Conservation (phyloP, 2,329 filamentous ascomycete genomes). For the Dothideomycetidae sp. region DNA sequence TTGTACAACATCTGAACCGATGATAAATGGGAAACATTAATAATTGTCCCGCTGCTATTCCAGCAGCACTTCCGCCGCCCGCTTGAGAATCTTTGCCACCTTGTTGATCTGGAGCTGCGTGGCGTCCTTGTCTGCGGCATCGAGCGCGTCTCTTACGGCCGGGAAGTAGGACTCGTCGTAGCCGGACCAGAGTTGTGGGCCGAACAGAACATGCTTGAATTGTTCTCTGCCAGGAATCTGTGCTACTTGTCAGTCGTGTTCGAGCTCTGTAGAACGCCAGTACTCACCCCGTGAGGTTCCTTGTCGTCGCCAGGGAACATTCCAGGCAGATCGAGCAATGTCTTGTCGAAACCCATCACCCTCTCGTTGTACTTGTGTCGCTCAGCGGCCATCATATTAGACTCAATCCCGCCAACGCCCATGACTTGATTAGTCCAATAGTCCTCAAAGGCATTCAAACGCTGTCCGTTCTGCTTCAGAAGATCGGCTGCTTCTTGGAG, state of each 20-base stretch:
- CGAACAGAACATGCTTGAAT: constrained; percentile 87
- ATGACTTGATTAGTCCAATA: constrained; percentile 63
- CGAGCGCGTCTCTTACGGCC: constrained; percentile 67
- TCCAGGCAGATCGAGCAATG: constrained; percentile 64
- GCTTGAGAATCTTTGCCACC: constrained; percentile 51
- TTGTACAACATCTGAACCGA: no score
- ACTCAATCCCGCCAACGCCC: constrained; percentile 58
- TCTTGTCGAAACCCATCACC: constrained; percentile 68
- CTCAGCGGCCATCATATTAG: constrained; percentile 48
- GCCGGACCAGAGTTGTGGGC: constrained; percentile 62
- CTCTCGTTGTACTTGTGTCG: constrained; percentile 65
- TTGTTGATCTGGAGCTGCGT: constrained; percentile 57
- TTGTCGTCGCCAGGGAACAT: constrained; percentile 17
- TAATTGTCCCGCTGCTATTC: constrained; percentile 4
- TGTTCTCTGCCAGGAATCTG: constrained; percentile 76
- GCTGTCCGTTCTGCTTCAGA: constrained; percentile 44
- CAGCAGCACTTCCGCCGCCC: constrained; percentile 42
- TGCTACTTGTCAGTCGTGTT: constrained; percentile 12
- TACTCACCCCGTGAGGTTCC: constrained; percentile 49
- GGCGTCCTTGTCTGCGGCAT: constrained; percentile 53
- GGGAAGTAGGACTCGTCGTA: constrained; percentile 61
- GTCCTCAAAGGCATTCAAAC: constrained; percentile 63
- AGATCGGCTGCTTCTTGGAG: constrained; percentile 49
- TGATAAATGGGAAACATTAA: no score
- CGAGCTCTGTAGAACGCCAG: neutral